Conservation (phyloP, 164 flowering plant species). For the Sedum album region DNA sequence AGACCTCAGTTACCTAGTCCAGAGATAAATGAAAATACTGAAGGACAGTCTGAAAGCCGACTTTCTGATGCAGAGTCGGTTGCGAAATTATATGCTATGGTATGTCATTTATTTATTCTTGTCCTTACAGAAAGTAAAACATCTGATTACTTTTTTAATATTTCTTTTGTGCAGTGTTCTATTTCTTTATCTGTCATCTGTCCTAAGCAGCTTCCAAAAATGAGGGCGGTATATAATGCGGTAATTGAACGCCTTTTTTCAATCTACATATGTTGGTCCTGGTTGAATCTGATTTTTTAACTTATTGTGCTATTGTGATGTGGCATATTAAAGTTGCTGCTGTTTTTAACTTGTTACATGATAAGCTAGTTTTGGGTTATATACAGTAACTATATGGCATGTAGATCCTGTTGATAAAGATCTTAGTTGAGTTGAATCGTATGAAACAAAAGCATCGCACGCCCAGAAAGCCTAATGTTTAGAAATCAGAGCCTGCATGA, state of each 20-base stretch:
- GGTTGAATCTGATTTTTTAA: background rate
- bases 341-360: background rate
- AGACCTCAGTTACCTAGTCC: slow-evolving; percentile 40
- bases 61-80: slow-evolving; percentile 77
- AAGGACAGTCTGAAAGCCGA: slow-evolving; percentile 45
- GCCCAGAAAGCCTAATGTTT: background rate
- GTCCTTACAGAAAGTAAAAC: background rate
- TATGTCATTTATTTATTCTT: slow-evolving; percentile 12
- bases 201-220: slow-evolving; percentile 81
- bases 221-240: slow-evolving; percentile 64
- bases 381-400: background rate
- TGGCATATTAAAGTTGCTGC: background rate
- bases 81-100: slow-evolving; percentile 75
- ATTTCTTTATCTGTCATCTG: slow-evolving; percentile 83
- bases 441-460: background rate
- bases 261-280: background rate
- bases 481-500: background rate
- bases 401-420: background rate
- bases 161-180: slow-evolving; percentile 49
- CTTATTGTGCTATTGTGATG: background rate
- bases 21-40: slow-evolving; percentile 49
- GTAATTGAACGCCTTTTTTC: slow-evolving; percentile 27
- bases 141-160: slow-evolving; percentile 9
- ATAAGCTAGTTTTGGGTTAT: background rate
- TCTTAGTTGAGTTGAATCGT: background rate